Percentiles rank a stretch among this genome's conserved stretches.
These are phyloP conservation scores for Fragaria iinumae DNA, from an alignment of 306 rosid genomes.

Conservation along the genomic window DNA sequence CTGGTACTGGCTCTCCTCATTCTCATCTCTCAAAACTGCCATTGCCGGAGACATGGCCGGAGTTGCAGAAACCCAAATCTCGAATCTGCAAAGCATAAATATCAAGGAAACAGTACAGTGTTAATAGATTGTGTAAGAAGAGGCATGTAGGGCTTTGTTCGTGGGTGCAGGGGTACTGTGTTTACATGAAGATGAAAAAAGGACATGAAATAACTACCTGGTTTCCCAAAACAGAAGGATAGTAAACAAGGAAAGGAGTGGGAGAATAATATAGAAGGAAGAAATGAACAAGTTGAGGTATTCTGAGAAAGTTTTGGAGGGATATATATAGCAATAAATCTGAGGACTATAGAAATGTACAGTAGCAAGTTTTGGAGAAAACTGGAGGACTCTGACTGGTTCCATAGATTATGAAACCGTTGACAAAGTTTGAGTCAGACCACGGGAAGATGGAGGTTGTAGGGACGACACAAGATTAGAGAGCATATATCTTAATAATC, in stretches of 20 bases:
- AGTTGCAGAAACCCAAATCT: not conserved
- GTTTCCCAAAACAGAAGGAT: slow-evolving; percentile 1
- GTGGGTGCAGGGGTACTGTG: not conserved
- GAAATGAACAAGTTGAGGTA: slow-evolving; percentile 11
- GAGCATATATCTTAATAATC: slow-evolving; percentile 8
- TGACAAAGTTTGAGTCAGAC: slow-evolving; percentile 53
- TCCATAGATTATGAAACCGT: slow-evolving; percentile 29
- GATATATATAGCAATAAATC: slow-evolving; percentile 15
- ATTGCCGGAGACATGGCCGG: slow-evolving; percentile 53
- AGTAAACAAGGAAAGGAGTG: slow-evolving; percentile 6
- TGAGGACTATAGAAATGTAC: slow-evolving; percentile 8
- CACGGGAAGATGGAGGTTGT: slow-evolving; percentile 15
- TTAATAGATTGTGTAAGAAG: not conserved
- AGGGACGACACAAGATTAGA: slow-evolving; percentile 16
- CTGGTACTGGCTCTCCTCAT: slow-evolving; percentile 32
- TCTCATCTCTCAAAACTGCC: slow-evolving; percentile 21
- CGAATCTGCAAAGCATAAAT: not conserved
- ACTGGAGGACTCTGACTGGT: slow-evolving; percentile 26
- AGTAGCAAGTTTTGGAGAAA: slow-evolving; percentile 49
- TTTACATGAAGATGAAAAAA: not conserved
- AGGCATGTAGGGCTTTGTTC: not conserved
- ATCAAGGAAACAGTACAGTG: not conserved
- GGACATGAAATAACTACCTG: not conserved
- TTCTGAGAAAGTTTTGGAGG: slow-evolving; percentile 1
- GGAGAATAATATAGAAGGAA: slow-evolving; percentile 13